These are phyloP conservation scores for Hepatocystis sp. DNA, from an alignment of 169 alveolate species.

Conservation along the genomic window DNA sequence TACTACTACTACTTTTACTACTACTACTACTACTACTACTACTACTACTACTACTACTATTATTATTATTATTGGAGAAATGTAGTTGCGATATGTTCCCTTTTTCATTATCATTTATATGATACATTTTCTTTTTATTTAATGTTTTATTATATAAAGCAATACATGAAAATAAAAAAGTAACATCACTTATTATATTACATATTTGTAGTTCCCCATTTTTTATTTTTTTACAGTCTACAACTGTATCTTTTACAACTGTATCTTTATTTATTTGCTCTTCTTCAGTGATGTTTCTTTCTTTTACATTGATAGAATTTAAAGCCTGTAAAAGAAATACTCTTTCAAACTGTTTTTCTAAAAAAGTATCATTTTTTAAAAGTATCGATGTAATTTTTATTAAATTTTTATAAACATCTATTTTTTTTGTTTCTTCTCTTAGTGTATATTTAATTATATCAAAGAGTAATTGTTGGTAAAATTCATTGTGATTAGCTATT, in stretches of 20 bases:
- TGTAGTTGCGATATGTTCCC: not conserved
- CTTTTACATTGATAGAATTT: too few relatives aligned
- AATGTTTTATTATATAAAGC: conserved; percentile 51
- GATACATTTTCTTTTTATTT: conserved; percentile 9
- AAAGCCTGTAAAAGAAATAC: conserved; percentile 25
- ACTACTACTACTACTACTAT: too few relatives aligned
- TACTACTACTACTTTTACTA: too few relatives aligned
- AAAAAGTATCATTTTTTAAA: conserved; percentile 20
- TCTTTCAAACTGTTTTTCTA: conserved; percentile 28
- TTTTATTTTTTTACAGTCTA: conserved; percentile 21
- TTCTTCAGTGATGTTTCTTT: too few relatives aligned
- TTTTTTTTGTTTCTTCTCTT: conserved; percentile 22
- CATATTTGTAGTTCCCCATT: conserved; percentile 34
- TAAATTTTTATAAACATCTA: conserved; percentile 21
- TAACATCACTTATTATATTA: conserved; percentile 30
- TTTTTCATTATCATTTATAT: not conserved
- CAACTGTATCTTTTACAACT: too few relatives aligned
- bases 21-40: too few relatives aligned
- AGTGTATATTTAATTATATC: conserved; percentile 34
- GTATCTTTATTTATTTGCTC: too few relatives aligned
- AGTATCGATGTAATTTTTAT: conserved; percentile 42
- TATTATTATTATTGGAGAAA: not conserved
- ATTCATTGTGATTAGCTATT: conserved; percentile 17
- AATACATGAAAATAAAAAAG: conserved; percentile 73
- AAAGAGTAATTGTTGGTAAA: conserved; percentile 30